phyloP scores from a whole-genome alignment of 2,329 filamentous ascomycete species.

The Colletotrichum endophyticum region DNA sequence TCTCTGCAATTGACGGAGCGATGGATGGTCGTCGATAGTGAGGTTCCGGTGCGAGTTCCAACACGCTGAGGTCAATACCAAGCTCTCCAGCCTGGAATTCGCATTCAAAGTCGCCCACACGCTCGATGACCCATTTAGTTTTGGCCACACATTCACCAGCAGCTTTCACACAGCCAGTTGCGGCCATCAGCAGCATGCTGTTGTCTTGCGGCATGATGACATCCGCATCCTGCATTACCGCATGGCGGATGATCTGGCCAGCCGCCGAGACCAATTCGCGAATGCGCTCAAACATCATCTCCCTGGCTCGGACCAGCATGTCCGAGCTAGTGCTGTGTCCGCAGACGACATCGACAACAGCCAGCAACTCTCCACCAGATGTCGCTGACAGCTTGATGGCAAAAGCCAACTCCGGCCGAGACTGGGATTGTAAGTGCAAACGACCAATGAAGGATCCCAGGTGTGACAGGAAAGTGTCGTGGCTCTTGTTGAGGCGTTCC shows the following conservation, averaged over 20 bases:
- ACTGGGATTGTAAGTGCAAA: conserved; percentile 90
- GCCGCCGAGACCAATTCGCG: conserved; percentile 82
- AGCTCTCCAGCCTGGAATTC: conserved; percentile 67
- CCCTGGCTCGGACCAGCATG: conserved; percentile 70
- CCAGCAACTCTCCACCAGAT: conserved; percentile 80
- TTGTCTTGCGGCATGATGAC: conserved; percentile 83
- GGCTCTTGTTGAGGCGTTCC: conserved; percentile 77
- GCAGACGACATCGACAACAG: conserved; percentile 82
- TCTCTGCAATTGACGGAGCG: conserved; percentile 35
- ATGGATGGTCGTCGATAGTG: conserved; percentile 33
- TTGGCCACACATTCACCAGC: conserved; percentile 92
- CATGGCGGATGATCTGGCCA: conserved; percentile 75
- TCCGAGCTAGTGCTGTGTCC: conserved; percentile 75
- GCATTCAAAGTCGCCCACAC: conserved; percentile 89
- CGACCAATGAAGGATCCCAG: conserved; percentile 91
- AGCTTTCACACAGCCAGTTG: conserved; percentile 86
- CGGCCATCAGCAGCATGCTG: conserved; percentile 74
- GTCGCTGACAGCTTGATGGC: conserved; percentile 85
- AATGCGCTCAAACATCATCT: conserved; percentile 80
- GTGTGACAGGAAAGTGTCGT: conserved; percentile 89
- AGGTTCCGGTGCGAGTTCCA: conserved; percentile 44
- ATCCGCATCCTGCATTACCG: conserved; percentile 74
- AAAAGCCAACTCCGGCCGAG: conserved; percentile 79
- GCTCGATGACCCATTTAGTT: conserved; percentile 83
- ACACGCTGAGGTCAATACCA: conserved; percentile 59